These are phyloP conservation scores for Austroboletus olivaceoglutinosus DNA, from an alignment of 1,284 basidiomycete genomes.

Conservation along the genomic window DNA sequence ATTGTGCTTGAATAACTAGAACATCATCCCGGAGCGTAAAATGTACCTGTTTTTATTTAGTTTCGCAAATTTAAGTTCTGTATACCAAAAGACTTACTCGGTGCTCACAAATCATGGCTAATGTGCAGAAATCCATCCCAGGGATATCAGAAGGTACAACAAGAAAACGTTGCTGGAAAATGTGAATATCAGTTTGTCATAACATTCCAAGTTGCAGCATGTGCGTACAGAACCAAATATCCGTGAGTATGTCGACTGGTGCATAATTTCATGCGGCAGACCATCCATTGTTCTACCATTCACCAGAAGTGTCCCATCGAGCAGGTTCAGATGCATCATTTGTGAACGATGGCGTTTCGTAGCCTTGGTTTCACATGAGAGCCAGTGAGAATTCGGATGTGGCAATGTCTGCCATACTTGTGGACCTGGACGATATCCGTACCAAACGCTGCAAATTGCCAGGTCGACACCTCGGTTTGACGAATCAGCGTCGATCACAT, in stretches of 20 bases:
- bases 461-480: constrained; percentile 27
- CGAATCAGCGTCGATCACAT: constrained; percentile 1
- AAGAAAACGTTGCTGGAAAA: constrained; percentile 34
- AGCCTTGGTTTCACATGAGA: neutral
- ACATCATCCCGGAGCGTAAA: constrained; percentile 28
- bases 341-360: neutral
- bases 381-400: neutral
- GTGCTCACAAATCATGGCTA: constrained; percentile 21
- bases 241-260: constrained; percentile 34
- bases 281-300: constrained; percentile 38
- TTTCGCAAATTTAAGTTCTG: neutral
- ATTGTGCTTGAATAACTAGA: constrained; percentile 34
- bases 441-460: constrained; percentile 36
- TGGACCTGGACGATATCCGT: neutral
- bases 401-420: neutral
- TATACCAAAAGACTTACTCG: constrained; percentile 13
- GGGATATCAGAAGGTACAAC: constrained; percentile 35
- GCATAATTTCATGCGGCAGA: constrained; percentile 36
- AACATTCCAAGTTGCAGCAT: neutral
- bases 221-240: constrained; percentile 33
- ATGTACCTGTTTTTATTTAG: constrained; percentile 24
- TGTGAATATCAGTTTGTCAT: neutral
- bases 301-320: neutral
- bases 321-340: neutral
- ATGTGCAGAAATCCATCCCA: constrained; percentile 38